A percentile compares a stretch with the other conserved stretches of the same genome.
These are phyloP conservation scores for Ganoderma sinense DNA, from an alignment of 1,284 basidiomycete species.

Conservation along the genomic window DNA sequence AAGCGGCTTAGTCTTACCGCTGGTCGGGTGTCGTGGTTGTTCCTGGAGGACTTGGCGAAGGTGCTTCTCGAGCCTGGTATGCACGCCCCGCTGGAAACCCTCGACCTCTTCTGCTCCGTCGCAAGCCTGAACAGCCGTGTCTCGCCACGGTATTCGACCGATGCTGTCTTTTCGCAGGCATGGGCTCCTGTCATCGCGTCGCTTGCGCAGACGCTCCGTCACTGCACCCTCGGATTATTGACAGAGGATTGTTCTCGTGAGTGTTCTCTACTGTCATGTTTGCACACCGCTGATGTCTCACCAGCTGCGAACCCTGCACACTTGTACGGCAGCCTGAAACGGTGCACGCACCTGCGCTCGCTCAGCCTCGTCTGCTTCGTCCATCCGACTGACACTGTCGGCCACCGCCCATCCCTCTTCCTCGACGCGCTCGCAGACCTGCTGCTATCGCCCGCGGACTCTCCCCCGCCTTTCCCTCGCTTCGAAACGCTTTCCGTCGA, in stretches of 20 bases:
- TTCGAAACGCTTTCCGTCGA: neutral
- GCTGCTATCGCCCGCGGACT: neutral
- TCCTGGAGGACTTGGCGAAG: neutral
- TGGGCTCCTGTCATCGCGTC: neutral
- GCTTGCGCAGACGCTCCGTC: neutral
- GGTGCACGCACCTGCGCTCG: neutral
- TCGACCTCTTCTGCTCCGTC: no score
- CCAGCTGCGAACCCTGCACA: neutral
- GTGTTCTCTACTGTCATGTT: neutral
- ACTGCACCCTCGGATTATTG: neutral
- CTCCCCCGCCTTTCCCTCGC: neutral
- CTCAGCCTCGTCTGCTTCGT: neutral
- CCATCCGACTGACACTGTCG: neutral
- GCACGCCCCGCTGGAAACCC: neutral
- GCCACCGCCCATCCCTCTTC: neutral
- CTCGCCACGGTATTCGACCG: no score
- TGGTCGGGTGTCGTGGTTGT: neutral
- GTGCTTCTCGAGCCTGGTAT: neutral
- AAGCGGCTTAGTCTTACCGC: neutral
- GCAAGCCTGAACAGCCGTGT: no score
- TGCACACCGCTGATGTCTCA: neutral
- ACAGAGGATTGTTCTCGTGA: neutral
- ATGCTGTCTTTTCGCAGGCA: no score
- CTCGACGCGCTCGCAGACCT: neutral
- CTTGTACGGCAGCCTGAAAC: neutral